Evolutionary conservation across 768 basidiomycete species (phyloP), one percentile per base, ranked within the genome.

Genomic region (Macrocybe gigantea): DNA sequence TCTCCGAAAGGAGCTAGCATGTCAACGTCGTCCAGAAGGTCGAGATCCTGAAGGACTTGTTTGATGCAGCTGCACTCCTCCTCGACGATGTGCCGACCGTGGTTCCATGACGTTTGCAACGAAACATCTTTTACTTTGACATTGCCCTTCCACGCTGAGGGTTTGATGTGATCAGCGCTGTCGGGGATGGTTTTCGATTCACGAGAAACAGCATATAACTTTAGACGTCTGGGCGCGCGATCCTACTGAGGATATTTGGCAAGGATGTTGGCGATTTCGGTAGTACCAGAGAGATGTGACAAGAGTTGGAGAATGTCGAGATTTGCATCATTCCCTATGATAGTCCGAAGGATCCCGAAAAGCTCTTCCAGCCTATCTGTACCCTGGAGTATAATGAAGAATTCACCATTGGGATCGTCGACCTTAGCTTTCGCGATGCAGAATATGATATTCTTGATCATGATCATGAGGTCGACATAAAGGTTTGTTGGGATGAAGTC

Each of bases 181-280:
- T 51, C 32, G 4, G 51, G 52, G 10, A 67, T 38, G 33, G 60
- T 51, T 6, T 54, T 46, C 3, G 50, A 55, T 11, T 60, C 56
- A 7, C 56, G 52, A 12, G 60, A 49, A 1, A 67, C 45, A 1
- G 55, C 50, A 8, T 62, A 64, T 0, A 71, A 52, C 44, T 61
- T 60, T 2, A 73, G 59, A 0, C 64, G 60, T 5, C 61, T 61
- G 13, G 68, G 66, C 5, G 57, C 37, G 1, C 59, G 53, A 46
- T 72, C 71, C 69, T 70, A 74, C 2, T 71, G 53, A 1, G 69
- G 69, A 47, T 66, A 56, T 42, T 60, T 49, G 0, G 59, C 65
- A 6, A 71, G 61, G 13, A 73, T 72, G n/a, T 54, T 63, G 0
- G 60, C 46, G 1, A 66, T 59, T 36, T 71, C 62, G 0, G 60